Conservation (phyloP, 768 basidiomycete genomes). For the Lenzites betulinus region DNA sequence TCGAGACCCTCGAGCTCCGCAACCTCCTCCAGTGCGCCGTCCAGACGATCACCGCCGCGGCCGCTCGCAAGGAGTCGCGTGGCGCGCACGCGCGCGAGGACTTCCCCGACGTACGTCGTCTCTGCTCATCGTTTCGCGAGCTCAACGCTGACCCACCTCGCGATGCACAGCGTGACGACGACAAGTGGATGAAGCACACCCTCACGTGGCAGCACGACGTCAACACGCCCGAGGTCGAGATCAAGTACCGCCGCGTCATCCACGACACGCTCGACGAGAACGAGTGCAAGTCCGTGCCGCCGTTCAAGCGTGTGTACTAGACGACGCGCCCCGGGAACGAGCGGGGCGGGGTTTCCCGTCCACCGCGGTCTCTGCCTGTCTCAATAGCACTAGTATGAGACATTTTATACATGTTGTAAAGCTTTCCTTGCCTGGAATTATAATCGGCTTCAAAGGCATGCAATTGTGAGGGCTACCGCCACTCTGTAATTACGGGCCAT, state of each 20-base stretch:
- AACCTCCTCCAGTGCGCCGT: constrained; percentile 95
- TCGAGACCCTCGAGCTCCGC: constrained; percentile 96
- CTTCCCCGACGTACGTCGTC: constrained; percentile 75
- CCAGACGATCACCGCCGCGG: constrained; percentile 92
- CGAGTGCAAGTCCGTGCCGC: constrained; percentile 96
- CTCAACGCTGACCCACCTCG: not conserved
- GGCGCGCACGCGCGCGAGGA: constrained; percentile 99
- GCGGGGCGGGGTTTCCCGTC: not conserved
- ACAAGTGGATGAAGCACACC: constrained; percentile 93
- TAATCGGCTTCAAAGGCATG: constrained; percentile 1
- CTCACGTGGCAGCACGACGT: constrained; percentile 89
- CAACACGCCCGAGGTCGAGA: constrained; percentile 76
- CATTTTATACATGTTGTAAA: constrained; percentile 14
- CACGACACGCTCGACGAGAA: constrained; percentile 87
- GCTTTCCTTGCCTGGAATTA: constrained; percentile 5
- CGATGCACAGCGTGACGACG: constrained; percentile 77
- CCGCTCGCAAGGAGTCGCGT: constrained; percentile 94
- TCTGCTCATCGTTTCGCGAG: not conserved
- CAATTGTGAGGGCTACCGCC: too few species aligned
- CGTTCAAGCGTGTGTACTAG: constrained; percentile 96
- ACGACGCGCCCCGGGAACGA: not conserved
- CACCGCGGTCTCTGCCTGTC: not conserved
- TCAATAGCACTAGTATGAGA: constrained; percentile 12
- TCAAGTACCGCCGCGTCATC: constrained; percentile 90
- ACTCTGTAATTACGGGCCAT: too few species aligned